Conservation (phyloP, 495 filamentous ascomycete genomes). For the Penicillium canariense region DNA sequence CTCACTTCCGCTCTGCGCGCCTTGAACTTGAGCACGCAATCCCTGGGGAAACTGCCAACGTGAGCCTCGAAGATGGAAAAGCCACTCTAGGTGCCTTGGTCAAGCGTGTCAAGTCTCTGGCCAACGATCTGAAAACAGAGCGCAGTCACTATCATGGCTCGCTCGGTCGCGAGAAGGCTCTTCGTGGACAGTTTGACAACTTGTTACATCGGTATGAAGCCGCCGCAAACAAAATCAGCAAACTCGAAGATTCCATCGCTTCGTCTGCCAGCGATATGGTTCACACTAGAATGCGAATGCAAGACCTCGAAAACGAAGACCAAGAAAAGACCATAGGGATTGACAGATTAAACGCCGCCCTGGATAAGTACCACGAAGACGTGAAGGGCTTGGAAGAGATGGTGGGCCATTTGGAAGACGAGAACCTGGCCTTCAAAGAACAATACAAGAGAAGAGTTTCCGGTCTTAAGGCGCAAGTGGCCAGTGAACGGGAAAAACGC, state of each 20-base stretch:
- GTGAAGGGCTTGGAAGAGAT: constrained; percentile 59
- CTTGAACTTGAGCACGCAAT: constrained; percentile 64
- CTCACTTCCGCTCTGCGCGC: constrained; percentile 61
- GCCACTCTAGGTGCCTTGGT: constrained; percentile 40
- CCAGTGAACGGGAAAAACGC: constrained; percentile 35
- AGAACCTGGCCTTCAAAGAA: constrained; percentile 39
- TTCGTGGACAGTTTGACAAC: constrained; percentile 46
- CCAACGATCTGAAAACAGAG: constrained; percentile 35
- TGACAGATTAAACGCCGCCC: constrained; percentile 58
- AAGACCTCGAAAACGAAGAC: constrained; percentile 51
- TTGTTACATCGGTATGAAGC: constrained; percentile 37
- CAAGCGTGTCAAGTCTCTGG: constrained; percentile 36
- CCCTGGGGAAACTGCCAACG: constrained; percentile 58
- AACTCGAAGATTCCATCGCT: constrained; percentile 54
- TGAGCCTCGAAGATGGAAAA: constrained; percentile 36
- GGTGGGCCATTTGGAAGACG: constrained; percentile 56
- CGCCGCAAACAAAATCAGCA: constrained; percentile 44
- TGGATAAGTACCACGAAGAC: constrained; percentile 63
- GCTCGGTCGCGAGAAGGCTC: constrained; percentile 32
- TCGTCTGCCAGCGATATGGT: constrained; percentile 53
- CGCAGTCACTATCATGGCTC: constrained; percentile 30
- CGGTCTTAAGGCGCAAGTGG: constrained; percentile 38
- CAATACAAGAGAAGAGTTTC: constrained; percentile 37
- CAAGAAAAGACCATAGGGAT: constrained; percentile 57
- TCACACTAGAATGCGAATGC: constrained; percentile 41